Base-by-base conservation (phyloP, 805 yeast genomes). In the Zygoascus ofunaensis region DNA sequence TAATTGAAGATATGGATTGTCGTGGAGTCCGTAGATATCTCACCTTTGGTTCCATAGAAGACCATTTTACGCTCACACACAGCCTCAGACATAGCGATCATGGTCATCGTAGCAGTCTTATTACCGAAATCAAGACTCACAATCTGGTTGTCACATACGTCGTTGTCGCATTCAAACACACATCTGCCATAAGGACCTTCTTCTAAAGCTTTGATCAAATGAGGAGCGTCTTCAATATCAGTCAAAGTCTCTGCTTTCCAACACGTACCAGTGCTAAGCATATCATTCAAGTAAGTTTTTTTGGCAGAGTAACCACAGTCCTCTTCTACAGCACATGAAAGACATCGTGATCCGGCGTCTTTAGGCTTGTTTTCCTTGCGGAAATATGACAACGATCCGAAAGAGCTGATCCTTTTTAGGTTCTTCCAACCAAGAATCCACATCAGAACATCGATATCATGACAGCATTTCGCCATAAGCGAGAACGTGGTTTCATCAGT, bases 401-500 rank as follows among this genome's bases (percentile, higher is more conserved):
- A 54, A 24, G 57, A 54, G 1, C 51, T 43, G 28, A 55, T 51
- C 34, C 45, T 32, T 34, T 44, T 40, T 38, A 53, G 41, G 42
- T 52, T 52, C 7, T 51, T 42, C 24, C 51, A 37, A 18, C 58
- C 56, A 17, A 51, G 38, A 23, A 55, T 21, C 59, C 59, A 55
- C 50, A 55, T 43, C 37, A 55, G 39, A 7, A 55, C 50, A 42
- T 55, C 59, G 22, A 55, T 44, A 34, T 55, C 59, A 39, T 55
- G 59, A 44, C 59, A 55, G 46, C 55, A 55, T 43, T 55, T 55
- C 19, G 59, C 49, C 59, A 55, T 54, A n/a, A 55, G 52, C 22
- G 56, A 49, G 43, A 55, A 54, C 21, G 55, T 47, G 12, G 55
- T 43, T 4, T 47, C 37, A 2, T 49, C 50, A 36, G 50, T 47